These are phyloP conservation scores for Puya raimondii DNA, from an alignment of 176 grass and related monocot species.

Conservation along the genomic window DNA sequence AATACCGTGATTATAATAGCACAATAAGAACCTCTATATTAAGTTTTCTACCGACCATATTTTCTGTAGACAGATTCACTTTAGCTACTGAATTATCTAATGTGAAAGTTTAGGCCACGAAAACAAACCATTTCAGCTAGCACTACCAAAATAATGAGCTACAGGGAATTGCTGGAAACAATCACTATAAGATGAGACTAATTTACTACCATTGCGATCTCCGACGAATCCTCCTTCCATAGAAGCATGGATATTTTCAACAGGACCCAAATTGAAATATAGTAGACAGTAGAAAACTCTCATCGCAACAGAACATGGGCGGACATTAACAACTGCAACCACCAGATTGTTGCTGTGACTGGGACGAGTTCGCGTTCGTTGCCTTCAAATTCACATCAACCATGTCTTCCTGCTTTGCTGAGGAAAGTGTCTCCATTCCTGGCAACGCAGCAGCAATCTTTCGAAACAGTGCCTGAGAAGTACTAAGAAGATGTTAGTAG, in stretches of 20 bases:
- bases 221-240: neutral
- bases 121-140: too few relatives aligned
- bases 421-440: constrained; percentile 36
- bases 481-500: neutral
- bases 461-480: constrained; percentile 29
- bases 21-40: too few relatives aligned
- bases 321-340: constrained; percentile 36
- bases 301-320: neutral
- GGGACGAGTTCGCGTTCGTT: constrained; percentile 19
- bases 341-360: constrained; percentile 31
- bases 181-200: neutral
- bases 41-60: too few relatives aligned
- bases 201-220: neutral
- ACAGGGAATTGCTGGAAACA: too few relatives aligned
- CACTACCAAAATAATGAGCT: too few relatives aligned
- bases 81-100: too few relatives aligned
- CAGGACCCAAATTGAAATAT: neutral
- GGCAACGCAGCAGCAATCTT: constrained; percentile 45
- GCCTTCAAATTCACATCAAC: constrained; percentile 45
- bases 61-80: too few relatives aligned
- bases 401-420: constrained; percentile 44
- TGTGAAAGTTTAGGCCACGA: too few relatives aligned
- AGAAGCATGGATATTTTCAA: neutral
- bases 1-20: too few relatives aligned
- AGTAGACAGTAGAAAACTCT: neutral